phyloP scores from a whole-genome alignment of 805 yeast genomes.

The Starmerella riodocensis region DNA sequence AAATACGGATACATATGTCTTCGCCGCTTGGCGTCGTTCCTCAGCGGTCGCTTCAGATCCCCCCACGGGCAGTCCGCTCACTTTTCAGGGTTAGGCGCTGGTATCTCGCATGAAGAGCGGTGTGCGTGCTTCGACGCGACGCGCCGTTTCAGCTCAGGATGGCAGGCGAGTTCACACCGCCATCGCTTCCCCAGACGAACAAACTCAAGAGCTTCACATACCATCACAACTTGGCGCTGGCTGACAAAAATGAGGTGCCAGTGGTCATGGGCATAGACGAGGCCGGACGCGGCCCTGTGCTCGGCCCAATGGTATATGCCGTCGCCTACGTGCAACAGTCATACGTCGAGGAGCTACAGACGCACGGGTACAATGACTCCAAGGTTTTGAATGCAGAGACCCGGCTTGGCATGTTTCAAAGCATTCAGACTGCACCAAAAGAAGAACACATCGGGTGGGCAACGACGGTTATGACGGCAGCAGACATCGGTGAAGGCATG shows the following conservation, averaged over 20 bases:
- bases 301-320: conserved; percentile 97
- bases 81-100: no score
- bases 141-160: no score
- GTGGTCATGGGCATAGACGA: conserved; percentile 82
- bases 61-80: no score
- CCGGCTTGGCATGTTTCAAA: conserved; percentile 45
- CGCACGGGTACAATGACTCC: conserved; percentile 84
- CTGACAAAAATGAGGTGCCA: conserved; percentile 7
- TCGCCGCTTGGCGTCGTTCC: no score
- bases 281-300: conserved; percentile 96
- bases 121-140: no score
- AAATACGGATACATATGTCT: no score
- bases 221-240: conserved; percentile 17
- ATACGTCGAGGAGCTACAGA: conserved; percentile 37
- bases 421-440: conserved; percentile 1
- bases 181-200: conserved; percentile 13
- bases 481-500: conserved; percentile 85
- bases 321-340: conserved; percentile 57
- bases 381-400: conserved; percentile 65
- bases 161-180: conserved; percentile 13
- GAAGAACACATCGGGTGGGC: conserved; percentile 68
- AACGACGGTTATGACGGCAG: conserved; percentile 69
- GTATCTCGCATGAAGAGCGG: no score
- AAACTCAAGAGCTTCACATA: conserved; percentile 20
- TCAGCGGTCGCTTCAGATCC: no score